Conservation (phyloP, 78 protist genomes). For the Emiliania huxleyi region DNA sequence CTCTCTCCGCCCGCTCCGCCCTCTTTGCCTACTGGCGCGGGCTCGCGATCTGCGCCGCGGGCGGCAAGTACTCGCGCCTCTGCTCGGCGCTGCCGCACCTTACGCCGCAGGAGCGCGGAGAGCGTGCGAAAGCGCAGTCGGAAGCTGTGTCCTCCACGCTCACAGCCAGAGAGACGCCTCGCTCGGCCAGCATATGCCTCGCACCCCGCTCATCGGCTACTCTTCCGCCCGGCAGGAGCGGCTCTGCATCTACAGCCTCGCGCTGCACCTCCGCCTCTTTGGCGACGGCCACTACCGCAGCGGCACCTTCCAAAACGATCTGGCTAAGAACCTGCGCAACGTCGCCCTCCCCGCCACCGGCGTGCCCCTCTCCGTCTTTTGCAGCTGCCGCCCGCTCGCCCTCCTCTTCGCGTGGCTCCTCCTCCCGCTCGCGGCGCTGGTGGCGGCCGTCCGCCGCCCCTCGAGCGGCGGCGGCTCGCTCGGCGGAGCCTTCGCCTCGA, state of each 20-base stretch:
- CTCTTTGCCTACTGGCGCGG: not conserved
- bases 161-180: too few species aligned
- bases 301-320: not conserved
- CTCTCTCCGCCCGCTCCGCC: not conserved
- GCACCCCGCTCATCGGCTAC: too few species aligned
- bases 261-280: slow-evolving; percentile 5
- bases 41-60: not conserved
- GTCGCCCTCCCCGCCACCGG: slow-evolving; percentile 41
- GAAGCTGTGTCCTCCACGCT: too few species aligned
- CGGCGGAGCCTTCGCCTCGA: not conserved
- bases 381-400: not conserved
- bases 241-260: not conserved
- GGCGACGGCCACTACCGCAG: slow-evolving; percentile 23
- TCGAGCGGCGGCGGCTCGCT: not conserved
- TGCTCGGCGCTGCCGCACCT: not conserved
- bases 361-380: not conserved
- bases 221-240: too few species aligned
- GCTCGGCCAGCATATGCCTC: too few species aligned
- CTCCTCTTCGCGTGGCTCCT: not conserved
- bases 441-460: not conserved
- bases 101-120: too few species aligned
- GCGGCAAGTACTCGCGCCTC: not conserved
- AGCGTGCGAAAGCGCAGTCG: too few species aligned
- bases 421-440: not conserved
- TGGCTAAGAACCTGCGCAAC: slow-evolving; percentile 30